Evolutionary conservation across 2,329 filamentous ascomycete genomes (phyloP).

Genomic region (Xylaria sp.): DNA sequence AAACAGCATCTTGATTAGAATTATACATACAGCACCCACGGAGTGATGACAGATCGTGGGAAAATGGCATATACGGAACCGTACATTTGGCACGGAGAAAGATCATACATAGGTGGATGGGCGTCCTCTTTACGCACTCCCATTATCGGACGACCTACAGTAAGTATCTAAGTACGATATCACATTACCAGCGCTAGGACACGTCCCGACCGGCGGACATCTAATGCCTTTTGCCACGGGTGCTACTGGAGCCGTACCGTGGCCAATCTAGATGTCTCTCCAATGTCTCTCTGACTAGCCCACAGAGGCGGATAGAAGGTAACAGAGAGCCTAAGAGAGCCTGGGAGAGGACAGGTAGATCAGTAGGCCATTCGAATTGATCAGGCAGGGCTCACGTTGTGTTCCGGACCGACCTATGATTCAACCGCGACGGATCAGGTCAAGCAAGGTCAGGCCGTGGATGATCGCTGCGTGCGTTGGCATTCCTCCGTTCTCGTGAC

Average conservation of each 20-base stretch:
- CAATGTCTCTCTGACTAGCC: slow-evolving; percentile 15
- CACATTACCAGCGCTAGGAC: background rate
- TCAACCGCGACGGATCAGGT: slow-evolving; percentile 14
- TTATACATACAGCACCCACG: too few species aligned
- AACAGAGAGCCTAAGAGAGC: too few species aligned
- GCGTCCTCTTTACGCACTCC: too few species aligned
- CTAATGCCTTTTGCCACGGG: background rate
- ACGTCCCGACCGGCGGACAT: background rate
- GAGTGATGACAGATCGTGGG: too few species aligned
- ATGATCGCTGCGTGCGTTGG: slow-evolving; percentile 30
- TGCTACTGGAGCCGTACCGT: background rate
- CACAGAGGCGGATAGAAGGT: slow-evolving; percentile 6
- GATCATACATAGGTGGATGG: too few species aligned
- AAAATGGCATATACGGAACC: too few species aligned
- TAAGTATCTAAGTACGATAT: too few species aligned
- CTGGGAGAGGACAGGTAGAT: background rate
- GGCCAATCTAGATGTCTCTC: slow-evolving; percentile 8
- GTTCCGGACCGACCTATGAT: slow-evolving; percentile 22
- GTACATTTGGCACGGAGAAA: too few species aligned
- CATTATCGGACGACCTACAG: too few species aligned
- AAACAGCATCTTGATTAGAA: background rate
- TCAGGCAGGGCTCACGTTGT: slow-evolving; percentile 20
- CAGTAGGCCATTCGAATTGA: slow-evolving; percentile 3
- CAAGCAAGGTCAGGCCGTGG: slow-evolving; percentile 28
- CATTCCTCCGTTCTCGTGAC: slow-evolving; percentile 30